Percentiles rank a stretch among this genome's conserved stretches.
These are phyloP conservation scores for Piromyces sp. DNA, from an alignment of 192 early-diverging fungal genomes.

Conservation along the genomic window DNA sequence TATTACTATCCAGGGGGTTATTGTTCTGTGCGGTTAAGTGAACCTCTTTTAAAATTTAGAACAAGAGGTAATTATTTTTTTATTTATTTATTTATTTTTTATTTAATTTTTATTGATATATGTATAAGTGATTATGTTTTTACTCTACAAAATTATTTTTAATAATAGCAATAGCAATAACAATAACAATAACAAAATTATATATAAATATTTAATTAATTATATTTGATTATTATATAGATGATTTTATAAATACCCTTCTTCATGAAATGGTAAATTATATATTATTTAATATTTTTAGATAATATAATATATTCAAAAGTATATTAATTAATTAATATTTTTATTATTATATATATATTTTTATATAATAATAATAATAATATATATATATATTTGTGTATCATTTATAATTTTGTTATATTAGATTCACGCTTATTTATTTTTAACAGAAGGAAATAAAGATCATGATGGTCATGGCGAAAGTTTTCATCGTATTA, in stretches of 20 bases:
- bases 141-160: no score
- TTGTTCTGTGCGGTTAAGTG: constrained; percentile 31
- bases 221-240: background rate
- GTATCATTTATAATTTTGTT: no score
- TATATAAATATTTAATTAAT: no score
- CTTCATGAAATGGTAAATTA: constrained; percentile 46
- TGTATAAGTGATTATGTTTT: no score
- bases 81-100: background rate
- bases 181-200: no score
- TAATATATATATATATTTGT: no score
- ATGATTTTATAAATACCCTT: constrained; percentile 42
- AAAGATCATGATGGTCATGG: constrained; percentile 44
- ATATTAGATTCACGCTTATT: constrained; percentile 37
- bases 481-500: constrained; percentile 27
- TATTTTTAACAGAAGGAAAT: constrained; percentile 36
- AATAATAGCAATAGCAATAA: no score
- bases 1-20: constrained; percentile 20
- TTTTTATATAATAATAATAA: no score
- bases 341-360: no score
- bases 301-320: no score
- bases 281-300: no score
- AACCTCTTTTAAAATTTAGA: constrained; percentile 48
- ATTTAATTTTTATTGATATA: background rate
- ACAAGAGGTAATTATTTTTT: constrained; percentile 5
- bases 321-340: no score